Evolutionary conservation across 2,329 filamentous ascomycete species (phyloP).

Genomic region (Fusarium chlamydosporum): DNA sequence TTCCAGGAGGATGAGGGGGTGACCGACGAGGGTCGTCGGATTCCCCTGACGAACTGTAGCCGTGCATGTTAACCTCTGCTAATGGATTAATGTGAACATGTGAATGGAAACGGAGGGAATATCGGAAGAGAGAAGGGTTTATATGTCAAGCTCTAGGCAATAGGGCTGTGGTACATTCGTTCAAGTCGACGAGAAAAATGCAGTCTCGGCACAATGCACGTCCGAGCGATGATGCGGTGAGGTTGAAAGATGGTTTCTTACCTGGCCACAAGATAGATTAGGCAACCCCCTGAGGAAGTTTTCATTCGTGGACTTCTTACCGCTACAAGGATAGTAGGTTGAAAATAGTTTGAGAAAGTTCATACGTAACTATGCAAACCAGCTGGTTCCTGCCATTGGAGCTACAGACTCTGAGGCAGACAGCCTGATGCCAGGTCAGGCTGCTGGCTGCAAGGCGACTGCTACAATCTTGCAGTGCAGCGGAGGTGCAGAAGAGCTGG

Average conservation of each 20-base stretch:
- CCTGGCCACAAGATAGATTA: no score
- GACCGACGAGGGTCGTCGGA: conserved; percentile 63
- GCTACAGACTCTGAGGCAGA: not conserved
- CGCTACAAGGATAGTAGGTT: not conserved
- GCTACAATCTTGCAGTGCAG: not conserved
- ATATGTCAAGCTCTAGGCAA: not conserved
- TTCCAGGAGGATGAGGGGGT: conserved; percentile 54
- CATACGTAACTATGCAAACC: not conserved
- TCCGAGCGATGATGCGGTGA: no score
- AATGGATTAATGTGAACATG: no score
- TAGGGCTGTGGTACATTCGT: no score
- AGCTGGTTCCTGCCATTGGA: not conserved
- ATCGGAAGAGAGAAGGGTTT: not conserved
- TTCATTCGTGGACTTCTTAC: not conserved
- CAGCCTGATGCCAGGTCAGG: not conserved
- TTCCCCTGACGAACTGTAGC: conserved; percentile 66
- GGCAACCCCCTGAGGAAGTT: not conserved
- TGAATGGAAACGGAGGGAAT: not conserved
- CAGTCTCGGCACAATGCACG: no score
- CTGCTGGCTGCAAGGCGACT: not conserved
- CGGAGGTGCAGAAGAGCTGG: not conserved
- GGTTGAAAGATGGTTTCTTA: no score
- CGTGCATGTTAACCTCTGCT: conserved; percentile 57
- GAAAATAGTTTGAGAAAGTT: not conserved
- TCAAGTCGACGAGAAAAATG: no score